Conservation (phyloP, 2,329 filamentous ascomycete genomes). For the Alternaria sp. region DNA sequence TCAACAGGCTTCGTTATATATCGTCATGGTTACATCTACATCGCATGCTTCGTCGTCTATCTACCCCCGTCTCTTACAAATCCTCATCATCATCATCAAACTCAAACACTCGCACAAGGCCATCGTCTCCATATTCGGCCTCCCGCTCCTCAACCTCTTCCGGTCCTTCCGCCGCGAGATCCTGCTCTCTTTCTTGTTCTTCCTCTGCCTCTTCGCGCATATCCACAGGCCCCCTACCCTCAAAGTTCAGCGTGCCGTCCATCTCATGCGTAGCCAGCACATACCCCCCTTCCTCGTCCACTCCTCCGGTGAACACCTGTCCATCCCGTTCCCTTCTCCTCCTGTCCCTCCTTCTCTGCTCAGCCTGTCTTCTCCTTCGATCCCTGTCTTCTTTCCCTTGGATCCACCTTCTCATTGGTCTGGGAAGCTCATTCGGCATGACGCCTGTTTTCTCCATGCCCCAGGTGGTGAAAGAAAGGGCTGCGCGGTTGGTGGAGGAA, state of each 20-base stretch:
- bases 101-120: neutral
- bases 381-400: neutral
- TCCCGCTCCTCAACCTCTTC: neutral
- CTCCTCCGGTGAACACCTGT: neutral
- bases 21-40: neutral
- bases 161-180: too few species aligned
- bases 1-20: neutral
- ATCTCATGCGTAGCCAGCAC: slow-evolving; percentile 3
- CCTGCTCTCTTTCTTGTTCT: too few species aligned
- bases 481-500: neutral
- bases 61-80: neutral
- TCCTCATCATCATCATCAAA: neutral
- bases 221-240: neutral
- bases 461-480: neutral
- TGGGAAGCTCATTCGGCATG: neutral
- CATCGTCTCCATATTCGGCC: neutral
- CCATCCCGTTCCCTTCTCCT: neutral
- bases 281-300: slow-evolving; percentile 1
- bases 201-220: too few species aligned
- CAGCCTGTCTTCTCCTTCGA: neutral
- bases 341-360: neutral
- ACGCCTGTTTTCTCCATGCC: neutral
- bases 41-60: neutral
- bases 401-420: neutral
- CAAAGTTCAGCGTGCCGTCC: neutral